phyloP scores from a whole-genome alignment of 441 rosid genomes.

The Pelargonium hybrid region DNA sequence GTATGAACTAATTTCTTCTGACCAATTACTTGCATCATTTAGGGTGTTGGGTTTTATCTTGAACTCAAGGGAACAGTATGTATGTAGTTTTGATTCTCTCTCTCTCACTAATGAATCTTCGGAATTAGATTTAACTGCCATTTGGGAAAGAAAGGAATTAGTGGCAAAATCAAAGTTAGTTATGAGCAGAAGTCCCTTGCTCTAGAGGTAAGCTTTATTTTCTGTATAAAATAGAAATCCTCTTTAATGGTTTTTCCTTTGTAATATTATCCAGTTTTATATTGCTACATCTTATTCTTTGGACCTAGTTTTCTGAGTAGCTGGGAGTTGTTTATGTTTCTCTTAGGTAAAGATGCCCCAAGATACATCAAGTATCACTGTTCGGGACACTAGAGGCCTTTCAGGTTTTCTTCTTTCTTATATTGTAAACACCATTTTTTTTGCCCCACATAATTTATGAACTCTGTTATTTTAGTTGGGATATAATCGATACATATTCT shows the following conservation, averaged over 20 bases:
- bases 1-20: conserved; percentile 31
- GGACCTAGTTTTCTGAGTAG: not conserved
- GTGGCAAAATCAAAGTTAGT: conserved; percentile 68
- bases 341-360: conserved; percentile 94
- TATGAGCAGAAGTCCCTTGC: conserved; percentile 63
- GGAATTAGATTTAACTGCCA: conserved; percentile 63
- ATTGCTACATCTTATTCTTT: not conserved
- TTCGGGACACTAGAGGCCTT: conserved; percentile 89
- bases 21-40: conserved; percentile 7
- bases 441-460: not conserved
- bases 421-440: not conserved
- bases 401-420: conserved; percentile 48
- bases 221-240: not conserved
- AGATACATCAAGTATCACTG: conserved; percentile 63
- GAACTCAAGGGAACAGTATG: conserved; percentile 12
- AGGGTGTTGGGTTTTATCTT: conserved; percentile 9
- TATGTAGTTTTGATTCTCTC: conserved; percentile 8
- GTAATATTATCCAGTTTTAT: not conserved
- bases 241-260: not conserved
- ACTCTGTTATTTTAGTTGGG: not conserved
- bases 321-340: not conserved
- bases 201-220: conserved; percentile 48
- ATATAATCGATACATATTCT: conserved; percentile 3
- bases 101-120: conserved; percentile 15
- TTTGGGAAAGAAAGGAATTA: conserved; percentile 80